A percentile compares a stretch with the other conserved stretches of the same genome.
Conservation (phyloP, 169 alveolate genomes). For the Sarcocystis neurona region DNA sequence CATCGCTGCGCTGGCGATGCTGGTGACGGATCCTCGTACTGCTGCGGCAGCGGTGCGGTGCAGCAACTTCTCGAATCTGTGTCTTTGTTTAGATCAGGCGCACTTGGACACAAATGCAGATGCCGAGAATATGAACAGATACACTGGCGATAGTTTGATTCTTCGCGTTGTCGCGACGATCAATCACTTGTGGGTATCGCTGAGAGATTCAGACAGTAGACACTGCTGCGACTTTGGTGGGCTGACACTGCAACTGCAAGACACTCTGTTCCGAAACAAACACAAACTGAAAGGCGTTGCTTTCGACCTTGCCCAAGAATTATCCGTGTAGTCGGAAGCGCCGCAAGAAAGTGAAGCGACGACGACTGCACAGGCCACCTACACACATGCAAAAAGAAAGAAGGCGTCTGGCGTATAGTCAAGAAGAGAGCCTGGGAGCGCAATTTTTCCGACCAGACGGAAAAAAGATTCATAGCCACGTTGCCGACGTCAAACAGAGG, state of each 20-base stretch:
- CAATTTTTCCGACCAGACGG: no score
- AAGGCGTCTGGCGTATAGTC: no score
- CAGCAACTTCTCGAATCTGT: conserved; percentile 6
- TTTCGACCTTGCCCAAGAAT: background rate
- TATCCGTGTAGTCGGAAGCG: no score
- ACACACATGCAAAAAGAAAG: no score
- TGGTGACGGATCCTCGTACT: background rate
- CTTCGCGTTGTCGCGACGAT: conserved; percentile 1
- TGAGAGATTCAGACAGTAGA: no score
- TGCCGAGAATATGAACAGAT: no score
- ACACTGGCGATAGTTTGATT: background rate
- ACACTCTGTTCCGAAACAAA: background rate
- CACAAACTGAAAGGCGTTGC: background rate
- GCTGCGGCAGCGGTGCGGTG: conserved; percentile 21
- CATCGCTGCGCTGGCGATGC: conserved; percentile 51
- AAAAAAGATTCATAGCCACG: no score
- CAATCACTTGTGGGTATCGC: background rate
- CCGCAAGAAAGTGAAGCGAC: no score
- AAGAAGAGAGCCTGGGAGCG: no score
- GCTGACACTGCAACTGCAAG: background rate
- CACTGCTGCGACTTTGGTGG: background rate
- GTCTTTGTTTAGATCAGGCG: background rate
- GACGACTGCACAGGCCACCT: no score
- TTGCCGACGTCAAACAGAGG: no score
- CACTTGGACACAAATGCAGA: no score